Percentiles rank a stretch among this genome's conserved stretches.
These are phyloP conservation scores for Penicillium nucicola DNA, from an alignment of 495 filamentous ascomycete genomes.

Conservation along the genomic window DNA sequence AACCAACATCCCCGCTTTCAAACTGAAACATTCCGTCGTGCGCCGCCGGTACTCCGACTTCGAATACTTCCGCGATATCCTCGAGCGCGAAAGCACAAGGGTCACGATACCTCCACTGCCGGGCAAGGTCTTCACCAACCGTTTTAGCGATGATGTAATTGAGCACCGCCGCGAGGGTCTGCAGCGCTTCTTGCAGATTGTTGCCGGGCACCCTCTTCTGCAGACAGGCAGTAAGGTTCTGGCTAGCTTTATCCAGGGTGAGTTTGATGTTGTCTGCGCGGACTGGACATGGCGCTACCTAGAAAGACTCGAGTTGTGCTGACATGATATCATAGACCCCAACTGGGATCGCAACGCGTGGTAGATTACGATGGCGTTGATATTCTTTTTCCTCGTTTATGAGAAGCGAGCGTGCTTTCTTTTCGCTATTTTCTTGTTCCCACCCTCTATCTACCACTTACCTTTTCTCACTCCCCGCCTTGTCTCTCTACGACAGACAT, in stretches of 20 bases:
- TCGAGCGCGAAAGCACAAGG: constrained; percentile 89
- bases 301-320: too few relatives aligned
- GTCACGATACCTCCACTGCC: constrained; percentile 95
- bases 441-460: constrained; percentile 5
- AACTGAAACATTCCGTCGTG: constrained; percentile 80
- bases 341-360: constrained; percentile 39
- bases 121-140: constrained; percentile 97
- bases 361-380: constrained; percentile 14
- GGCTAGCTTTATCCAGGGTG: constrained; percentile 93
- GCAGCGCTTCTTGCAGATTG: constrained; percentile 95
- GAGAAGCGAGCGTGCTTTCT: constrained; percentile 17
- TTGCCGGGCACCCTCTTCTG: constrained; percentile 91
- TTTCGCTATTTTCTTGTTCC: background rate
- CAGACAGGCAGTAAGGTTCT: constrained; percentile 98
- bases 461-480: background rate
- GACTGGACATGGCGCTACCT: too few relatives aligned
- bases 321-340: constrained; percentile 24
- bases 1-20: constrained; percentile 99
- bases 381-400: background rate
- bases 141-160: constrained; percentile 97
- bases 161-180: constrained; percentile 89
- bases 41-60: constrained; percentile 96
- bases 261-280: constrained; percentile 28
- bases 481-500: background rate
- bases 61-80: constrained; percentile 96